These are phyloP conservation scores for Tuber umbilicatum DNA, from an alignment of 495 filamentous ascomycete genomes.

Conservation along the genomic window DNA sequence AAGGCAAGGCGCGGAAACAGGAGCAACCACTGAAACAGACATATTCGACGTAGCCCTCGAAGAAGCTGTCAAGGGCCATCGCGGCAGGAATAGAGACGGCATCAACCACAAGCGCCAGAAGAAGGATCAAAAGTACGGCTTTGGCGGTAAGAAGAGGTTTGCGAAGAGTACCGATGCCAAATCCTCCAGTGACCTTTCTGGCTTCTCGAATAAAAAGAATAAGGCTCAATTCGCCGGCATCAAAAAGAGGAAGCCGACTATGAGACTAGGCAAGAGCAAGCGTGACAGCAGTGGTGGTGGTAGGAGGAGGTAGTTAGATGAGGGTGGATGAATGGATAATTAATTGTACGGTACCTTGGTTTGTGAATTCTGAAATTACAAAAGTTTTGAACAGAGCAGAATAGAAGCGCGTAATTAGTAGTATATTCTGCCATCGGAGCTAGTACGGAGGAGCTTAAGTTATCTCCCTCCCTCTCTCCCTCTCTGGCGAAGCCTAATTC, in stretches of 20 bases:
- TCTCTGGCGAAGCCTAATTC: not conserved
- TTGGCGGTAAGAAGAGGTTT: slow-evolving; percentile 87
- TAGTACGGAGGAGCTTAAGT: not conserved
- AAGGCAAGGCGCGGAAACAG: slow-evolving; percentile 65
- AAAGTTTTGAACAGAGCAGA: not conserved
- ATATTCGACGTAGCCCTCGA: slow-evolving; percentile 94
- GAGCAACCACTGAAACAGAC: slow-evolving; percentile 67
- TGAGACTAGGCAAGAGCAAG: slow-evolving; percentile 60
- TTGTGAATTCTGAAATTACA: slow-evolving; percentile 20
- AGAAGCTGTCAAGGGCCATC: slow-evolving; percentile 55
- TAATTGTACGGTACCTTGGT: slow-evolving; percentile 4
- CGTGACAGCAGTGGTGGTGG: slow-evolving; percentile 44
- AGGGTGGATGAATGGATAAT: slow-evolving; percentile 5
- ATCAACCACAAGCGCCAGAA: slow-evolving; percentile 66
- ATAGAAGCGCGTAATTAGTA: not conserved
- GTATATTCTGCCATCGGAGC: not conserved
- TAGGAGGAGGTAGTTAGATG: not conserved
- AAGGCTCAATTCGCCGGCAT: slow-evolving; percentile 54
- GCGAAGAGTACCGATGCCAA: slow-evolving; percentile 79
- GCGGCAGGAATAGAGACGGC: slow-evolving; percentile 42
- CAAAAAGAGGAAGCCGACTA: slow-evolving; percentile 31
- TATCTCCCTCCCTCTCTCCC: not conserved
- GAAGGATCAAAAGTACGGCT: slow-evolving; percentile 87
- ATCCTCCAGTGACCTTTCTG: slow-evolving; percentile 68
- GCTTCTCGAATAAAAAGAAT: slow-evolving; percentile 77